Conservation (phyloP, 371 early-diverging fungal species). For the Lichtheimia corymbifera region DNA sequence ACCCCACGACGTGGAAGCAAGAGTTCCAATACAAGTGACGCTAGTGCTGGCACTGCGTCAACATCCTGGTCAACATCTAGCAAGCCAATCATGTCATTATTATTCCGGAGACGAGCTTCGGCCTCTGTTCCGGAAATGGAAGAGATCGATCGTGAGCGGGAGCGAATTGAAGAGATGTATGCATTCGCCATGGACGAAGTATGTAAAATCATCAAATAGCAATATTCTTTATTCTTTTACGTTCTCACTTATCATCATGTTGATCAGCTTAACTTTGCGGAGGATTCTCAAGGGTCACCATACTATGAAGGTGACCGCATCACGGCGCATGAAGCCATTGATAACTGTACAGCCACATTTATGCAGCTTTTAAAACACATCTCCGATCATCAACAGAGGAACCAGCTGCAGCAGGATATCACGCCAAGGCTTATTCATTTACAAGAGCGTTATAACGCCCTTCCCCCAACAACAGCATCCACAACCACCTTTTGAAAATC, state of each 20-base stretch:
- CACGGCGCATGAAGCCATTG: constrained; percentile 37
- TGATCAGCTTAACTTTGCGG: constrained; percentile 27
- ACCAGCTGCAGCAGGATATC: constrained; percentile 27
- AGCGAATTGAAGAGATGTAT: constrained; percentile 8
- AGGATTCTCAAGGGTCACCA: constrained; percentile 31
- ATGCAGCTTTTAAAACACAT: constrained; percentile 25
- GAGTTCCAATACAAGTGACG: constrained; percentile 4
- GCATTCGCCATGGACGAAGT: constrained; percentile 20
- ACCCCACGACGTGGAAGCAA: constrained; percentile 3
- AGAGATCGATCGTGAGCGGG: constrained; percentile 13
- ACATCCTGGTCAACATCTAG: not conserved
- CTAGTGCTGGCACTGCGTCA: not conserved
- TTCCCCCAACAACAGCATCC: constrained; percentile 18
- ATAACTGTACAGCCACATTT: constrained; percentile 27
- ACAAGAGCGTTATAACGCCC: constrained; percentile 22
- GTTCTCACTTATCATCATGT: not conserved
- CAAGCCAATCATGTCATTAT: no score
- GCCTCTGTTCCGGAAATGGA: constrained; percentile 2
- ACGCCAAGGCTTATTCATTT: constrained; percentile 28
- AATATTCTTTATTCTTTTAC: not conserved
- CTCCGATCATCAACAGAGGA: constrained; percentile 13
- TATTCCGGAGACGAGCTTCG: constrained; percentile 17
- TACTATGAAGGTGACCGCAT: constrained; percentile 42
- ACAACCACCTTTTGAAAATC: not conserved
- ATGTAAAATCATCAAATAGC: not conserved